Evolutionary conservation across 805 yeast genomes (phyloP), one percentile per base, ranked within the genome.

Genomic region (Metschnikowia baotianmanensis): DNA sequence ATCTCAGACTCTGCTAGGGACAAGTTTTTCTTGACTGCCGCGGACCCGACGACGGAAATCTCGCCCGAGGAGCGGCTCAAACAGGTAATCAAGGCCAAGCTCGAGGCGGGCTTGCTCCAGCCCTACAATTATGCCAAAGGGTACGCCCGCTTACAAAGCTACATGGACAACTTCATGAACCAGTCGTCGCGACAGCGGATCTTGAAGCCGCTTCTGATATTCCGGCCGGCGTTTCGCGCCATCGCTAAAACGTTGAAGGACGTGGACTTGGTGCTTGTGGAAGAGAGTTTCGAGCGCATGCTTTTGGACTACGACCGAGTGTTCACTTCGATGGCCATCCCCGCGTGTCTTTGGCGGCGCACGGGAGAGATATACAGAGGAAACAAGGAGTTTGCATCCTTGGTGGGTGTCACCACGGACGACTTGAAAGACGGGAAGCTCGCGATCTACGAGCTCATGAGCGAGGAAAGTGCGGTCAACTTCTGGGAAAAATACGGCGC

Each of bases 401-500:
- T 91, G 40, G 96, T 91, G 2, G 96, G 89, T 16, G 95, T 87
- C 18, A 77, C 80, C 21, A 87, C 91, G 1, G 97, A 90, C 57
- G 96, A 89, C 58, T 65, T 91, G 55, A 80, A 93, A 48, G 96
- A 91, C 60, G 98, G 98, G 9, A 86, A 83, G 52, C 65, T 89
- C 50, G 93, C 97, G 1, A 87, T 91, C 32, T 90, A 90, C 63
- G 97, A 91, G 64, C 67, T 91, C 47, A 85, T 91, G 96, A 82
- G 89, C 36, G 97, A 90, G 60, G 96, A 90, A 52, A 85, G 96
- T 56, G 95, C 96, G 20, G 97, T 91, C 15, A 90, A 88, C 54
- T 91, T 88, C 59, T 91, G 98, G 98, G 98, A 91, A 56, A 90
- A 90, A 59, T 91, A 90, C 56, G 96, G 96, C 3, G 89, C 95